These are phyloP conservation scores for Rubia yunnanensis DNA, from an alignment of 257 asterid species.

Conservation along the genomic window DNA sequence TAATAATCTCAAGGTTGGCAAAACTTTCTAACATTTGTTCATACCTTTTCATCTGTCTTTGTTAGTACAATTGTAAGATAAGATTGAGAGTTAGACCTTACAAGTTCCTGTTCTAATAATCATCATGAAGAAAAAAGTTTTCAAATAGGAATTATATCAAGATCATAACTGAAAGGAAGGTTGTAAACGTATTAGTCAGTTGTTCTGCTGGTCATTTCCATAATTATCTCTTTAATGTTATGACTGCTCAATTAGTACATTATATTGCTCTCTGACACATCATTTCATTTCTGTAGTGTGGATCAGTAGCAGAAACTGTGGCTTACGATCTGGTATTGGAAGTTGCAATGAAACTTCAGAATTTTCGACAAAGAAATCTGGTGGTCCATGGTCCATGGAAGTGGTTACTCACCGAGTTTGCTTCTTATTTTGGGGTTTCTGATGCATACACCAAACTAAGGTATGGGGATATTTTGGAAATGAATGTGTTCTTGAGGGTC, in stretches of 20 bases:
- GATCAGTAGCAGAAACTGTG: constrained; percentile 50
- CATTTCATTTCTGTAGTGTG: constrained; percentile 27
- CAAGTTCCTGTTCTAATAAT: not conserved
- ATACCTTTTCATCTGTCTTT: not conserved
- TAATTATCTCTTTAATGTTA: not conserved
- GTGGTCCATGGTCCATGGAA: constrained; percentile 44
- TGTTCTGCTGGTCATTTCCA: not conserved
- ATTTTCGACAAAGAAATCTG: constrained; percentile 39
- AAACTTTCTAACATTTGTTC: constrained; percentile 1
- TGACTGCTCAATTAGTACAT: not conserved
- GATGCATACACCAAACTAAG: constrained; percentile 48
- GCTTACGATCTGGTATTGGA: constrained; percentile 46
- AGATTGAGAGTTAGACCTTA: not conserved
- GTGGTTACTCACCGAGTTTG: constrained; percentile 45
- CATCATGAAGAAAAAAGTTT: not conserved
- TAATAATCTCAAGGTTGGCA: constrained; percentile 36
- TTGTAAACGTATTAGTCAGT: not conserved
- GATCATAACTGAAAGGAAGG: not conserved
- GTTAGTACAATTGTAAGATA: not conserved
- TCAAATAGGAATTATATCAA: not conserved
- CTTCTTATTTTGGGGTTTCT: constrained; percentile 46
- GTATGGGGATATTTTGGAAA: constrained; percentile 10
- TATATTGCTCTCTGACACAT: constrained; percentile 14
- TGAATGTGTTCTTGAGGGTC: constrained; percentile 7
- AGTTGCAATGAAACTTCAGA: constrained; percentile 42